Conservation (phyloP, 2,329 filamentous ascomycete species). For the Aschersonia sp. region DNA sequence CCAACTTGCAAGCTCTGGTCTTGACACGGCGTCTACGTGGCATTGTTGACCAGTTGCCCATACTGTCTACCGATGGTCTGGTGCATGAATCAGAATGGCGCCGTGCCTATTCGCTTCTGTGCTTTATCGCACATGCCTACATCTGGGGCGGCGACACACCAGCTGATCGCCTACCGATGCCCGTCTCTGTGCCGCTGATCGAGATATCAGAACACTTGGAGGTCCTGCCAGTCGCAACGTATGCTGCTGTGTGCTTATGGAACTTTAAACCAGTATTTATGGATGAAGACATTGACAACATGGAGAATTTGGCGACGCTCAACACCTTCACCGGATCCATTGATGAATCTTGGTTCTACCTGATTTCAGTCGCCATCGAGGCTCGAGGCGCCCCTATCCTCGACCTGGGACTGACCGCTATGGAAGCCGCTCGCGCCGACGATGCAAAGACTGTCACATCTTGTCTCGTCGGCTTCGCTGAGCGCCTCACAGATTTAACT, state of each 20-base stretch:
- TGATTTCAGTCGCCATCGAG: conserved; percentile 91
- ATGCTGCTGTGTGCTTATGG: conserved; percentile 84
- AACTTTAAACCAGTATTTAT: conserved; percentile 90
- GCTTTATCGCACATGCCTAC: conserved; percentile 87
- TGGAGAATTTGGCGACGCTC: conserved; percentile 79
- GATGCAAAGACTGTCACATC: conserved; percentile 59
- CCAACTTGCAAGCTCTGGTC: conserved; percentile 76
- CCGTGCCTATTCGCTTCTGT: conserved; percentile 77
- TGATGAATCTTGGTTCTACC: conserved; percentile 98
- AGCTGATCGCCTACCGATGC: conserved; percentile 61
- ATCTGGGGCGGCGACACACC: conserved; percentile 89
- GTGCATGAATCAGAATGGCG: conserved; percentile 82
- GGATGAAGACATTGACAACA: conserved; percentile 64
- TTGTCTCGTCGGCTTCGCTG: conserved; percentile 69
- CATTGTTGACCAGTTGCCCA: conserved; percentile 65
- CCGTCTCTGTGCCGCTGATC: conserved; percentile 72
- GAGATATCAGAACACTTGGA: conserved; percentile 65
- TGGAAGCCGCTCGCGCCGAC: conserved; percentile 58
- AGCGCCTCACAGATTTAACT: conserved; percentile 74
- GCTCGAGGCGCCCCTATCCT: conserved; percentile 78
- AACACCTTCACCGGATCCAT: conserved; percentile 86
- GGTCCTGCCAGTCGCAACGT: conserved; percentile 84
- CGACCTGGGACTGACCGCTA: conserved; percentile 76
- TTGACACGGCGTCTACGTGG: conserved; percentile 71
- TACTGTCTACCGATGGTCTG: conserved; percentile 71